Base-by-base conservation (phyloP, 495 filamentous ascomycete genomes). In the Lasiosphaeria miniovina region DNA sequence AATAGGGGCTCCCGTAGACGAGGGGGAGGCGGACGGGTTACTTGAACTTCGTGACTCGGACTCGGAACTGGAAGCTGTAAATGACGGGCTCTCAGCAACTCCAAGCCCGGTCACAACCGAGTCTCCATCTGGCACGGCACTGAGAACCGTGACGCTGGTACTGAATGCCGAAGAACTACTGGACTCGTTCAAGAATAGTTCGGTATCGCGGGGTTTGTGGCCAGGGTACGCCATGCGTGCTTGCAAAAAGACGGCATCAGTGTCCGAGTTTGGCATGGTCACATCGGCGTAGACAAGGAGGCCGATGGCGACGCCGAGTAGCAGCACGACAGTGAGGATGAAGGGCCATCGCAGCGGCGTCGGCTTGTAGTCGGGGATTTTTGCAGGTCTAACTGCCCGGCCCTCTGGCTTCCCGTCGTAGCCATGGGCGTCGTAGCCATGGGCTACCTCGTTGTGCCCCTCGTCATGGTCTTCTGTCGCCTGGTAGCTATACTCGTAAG, bases 291-390 rank as follows among this genome's bases (percentile, higher is more conserved):
- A 66, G 52, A 63, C 57, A 41, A 71, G 52, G 52, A 71, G 36
- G 12, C 40, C 61, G 52, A 74, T 74, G 55, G 65, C 64, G 31
- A 65, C 54, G 12, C 61, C 57, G 49, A 74, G 52, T 36, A 71
- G 17, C 6, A 63, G 35, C 14, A 68, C 65, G 48, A 70, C 53
- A 46, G 31, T 41, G 4, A 46, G 15, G 58, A 75, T 67, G 45
- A 75, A 75, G 4, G 70, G 70, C 70, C 68, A 71, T 61, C 56
- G 55, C 34, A 75, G 49, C 31, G 69, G 55, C 49, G 59, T 68
- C 9, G 70, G 71, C 50, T 70, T 71, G 66, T 75, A 73, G 61
- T 66, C 63, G 8, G 67, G 67, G 11, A 36, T n/a, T 24, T 54
- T 59, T 1, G 24, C 24, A 24, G 24, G 24, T 24, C 24, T 24